These are phyloP conservation scores for Hirsutella thompsonii DNA, from an alignment of 2,329 filamentous ascomycete genomes.

Conservation along the genomic window DNA sequence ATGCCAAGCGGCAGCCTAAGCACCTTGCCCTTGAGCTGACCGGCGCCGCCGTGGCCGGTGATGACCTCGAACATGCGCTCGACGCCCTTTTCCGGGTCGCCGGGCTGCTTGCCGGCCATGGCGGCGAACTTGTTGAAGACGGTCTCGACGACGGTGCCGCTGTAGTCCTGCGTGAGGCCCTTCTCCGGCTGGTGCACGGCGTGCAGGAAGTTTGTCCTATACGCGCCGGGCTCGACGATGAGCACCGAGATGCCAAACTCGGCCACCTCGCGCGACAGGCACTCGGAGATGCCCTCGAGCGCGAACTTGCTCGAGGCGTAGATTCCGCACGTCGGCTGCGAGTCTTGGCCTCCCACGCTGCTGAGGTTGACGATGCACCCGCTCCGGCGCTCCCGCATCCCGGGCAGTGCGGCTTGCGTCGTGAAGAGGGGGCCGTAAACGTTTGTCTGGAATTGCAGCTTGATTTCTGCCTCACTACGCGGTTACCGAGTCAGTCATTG, in stretches of 20 bases:
- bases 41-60: conserved; percentile 14
- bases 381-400: conserved; percentile 25
- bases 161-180: conserved; percentile 13
- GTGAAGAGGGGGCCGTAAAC: conserved; percentile 34
- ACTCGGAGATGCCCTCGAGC: conserved; percentile 26
- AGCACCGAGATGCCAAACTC: conserved; percentile 29
- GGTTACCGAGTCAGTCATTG: too few species aligned
- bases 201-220: conserved; percentile 32
- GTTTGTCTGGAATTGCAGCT: conserved; percentile 31
- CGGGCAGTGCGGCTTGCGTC: conserved; percentile 32
- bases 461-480: too few species aligned
- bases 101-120: conserved; percentile 20
- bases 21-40: conserved; percentile 15
- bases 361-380: conserved; percentile 34
- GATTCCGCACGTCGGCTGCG: conserved; percentile 23
- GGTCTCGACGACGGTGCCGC: conserved; percentile 12
- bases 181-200: conserved; percentile 3
- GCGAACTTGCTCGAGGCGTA: conserved; percentile 34
- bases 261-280: conserved; percentile 26
- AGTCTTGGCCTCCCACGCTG: conserved; percentile 27
- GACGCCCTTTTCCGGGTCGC: conserved; percentile 25
- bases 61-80: conserved; percentile 24
- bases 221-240: conserved; percentile 35
- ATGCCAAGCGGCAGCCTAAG: conserved; percentile 19
- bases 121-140: neutral